These are phyloP conservation scores for Podospora sp. DNA, from an alignment of 495 filamentous ascomycete genomes.

Conservation along the genomic window DNA sequence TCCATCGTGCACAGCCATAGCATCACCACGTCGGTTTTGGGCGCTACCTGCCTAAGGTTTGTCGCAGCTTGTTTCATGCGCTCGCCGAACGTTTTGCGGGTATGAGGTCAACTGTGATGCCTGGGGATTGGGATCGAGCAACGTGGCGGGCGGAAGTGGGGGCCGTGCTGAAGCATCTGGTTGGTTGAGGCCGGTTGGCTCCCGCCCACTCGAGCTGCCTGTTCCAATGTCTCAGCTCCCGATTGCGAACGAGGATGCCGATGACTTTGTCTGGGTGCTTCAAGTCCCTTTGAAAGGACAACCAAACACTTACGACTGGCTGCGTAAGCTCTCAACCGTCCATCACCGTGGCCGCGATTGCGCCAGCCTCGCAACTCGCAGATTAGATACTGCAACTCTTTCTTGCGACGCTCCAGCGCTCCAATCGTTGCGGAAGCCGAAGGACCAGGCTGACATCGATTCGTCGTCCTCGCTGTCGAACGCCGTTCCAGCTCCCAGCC, in stretches of 20 bases:
- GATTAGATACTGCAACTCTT: neutral
- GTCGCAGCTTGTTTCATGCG: neutral
- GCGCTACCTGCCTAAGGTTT: neutral
- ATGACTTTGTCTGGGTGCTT: neutral
- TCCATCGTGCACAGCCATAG: neutral
- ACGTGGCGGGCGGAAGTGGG: conserved; percentile 3
- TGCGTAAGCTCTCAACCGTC: neutral
- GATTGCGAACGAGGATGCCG: conserved; percentile 1
- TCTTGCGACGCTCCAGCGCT: neutral
- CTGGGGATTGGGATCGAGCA: neutral
- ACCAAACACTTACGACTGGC: conserved; percentile 1
- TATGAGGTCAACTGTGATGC: conserved; percentile 1
- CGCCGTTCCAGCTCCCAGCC: neutral
- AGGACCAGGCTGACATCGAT: neutral
- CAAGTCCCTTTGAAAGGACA: conserved; percentile 4
- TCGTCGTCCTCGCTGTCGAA: neutral
- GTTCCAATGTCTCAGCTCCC: conserved; percentile 7
- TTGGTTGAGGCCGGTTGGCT: neutral
- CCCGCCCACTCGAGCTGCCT: conserved; percentile 5
- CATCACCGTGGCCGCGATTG: neutral
- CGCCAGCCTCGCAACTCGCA: neutral
- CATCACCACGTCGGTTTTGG: neutral
- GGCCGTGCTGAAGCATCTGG: conserved; percentile 3
- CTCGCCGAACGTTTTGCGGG: neutral
- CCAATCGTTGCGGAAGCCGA: neutral